A percentile compares a stretch with the other conserved stretches of the same genome.
Evolutionary conservation across 805 yeast species (phyloP).

Genomic region (Barnettozyma botsteinii): DNA sequence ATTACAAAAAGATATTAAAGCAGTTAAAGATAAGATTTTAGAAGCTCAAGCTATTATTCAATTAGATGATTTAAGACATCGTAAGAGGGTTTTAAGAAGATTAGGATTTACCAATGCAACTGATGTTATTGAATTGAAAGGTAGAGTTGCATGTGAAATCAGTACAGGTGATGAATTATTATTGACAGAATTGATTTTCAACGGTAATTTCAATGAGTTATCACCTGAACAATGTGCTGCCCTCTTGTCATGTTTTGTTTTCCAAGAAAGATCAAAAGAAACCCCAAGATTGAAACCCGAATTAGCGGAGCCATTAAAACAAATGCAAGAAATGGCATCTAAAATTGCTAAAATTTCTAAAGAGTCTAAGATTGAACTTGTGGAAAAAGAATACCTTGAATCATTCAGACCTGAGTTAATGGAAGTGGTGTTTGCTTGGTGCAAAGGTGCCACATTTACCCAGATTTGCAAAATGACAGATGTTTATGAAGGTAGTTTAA

Average conservation of each 20-base stretch:
- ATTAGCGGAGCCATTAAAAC: constrained; percentile 85
- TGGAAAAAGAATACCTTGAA: constrained; percentile 89
- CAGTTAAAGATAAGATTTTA: constrained; percentile 55
- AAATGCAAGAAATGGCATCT: constrained; percentile 84
- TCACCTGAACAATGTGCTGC: constrained; percentile 91
- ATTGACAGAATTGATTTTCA: constrained; percentile 87
- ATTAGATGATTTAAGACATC: constrained; percentile 85
- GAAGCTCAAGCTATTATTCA: constrained; percentile 92
- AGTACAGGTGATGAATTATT: constrained; percentile 81
- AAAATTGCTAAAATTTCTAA: constrained; percentile 84
- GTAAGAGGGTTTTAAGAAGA: constrained; percentile 89
- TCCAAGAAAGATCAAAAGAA: constrained; percentile 92
- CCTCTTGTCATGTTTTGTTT: constrained; percentile 87
- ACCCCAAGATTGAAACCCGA: constrained; percentile 82
- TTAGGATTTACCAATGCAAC: constrained; percentile 81
- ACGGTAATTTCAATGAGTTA: constrained; percentile 88
- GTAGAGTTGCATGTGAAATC: constrained; percentile 96
- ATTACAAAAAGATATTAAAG: constrained; percentile 52
- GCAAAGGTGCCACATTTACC: constrained; percentile 91
- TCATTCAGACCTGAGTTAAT: constrained; percentile 87
- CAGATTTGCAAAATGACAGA: constrained; percentile 99
- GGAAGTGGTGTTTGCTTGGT: constrained; percentile 98
- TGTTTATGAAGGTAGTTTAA: constrained; percentile 94
- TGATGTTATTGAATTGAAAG: constrained; percentile 92
- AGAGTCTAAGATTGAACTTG: constrained; percentile 85